Conservation (phyloP, 345 rosid genomes). For the Fremontodendron californicum region DNA sequence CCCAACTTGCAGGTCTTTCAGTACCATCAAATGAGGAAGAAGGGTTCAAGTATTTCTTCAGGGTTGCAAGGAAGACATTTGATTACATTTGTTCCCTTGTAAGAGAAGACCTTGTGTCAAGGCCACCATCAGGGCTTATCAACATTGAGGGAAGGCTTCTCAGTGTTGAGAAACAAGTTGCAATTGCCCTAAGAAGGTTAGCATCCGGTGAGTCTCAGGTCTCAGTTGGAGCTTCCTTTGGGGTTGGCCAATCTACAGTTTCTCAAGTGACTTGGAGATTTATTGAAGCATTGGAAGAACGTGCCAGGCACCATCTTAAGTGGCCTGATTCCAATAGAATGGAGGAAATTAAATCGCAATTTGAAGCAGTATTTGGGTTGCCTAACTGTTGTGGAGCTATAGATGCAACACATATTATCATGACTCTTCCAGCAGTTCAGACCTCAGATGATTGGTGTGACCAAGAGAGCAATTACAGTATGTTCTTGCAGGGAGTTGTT, state of each 20-base stretch:
- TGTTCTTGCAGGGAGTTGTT: slow-evolving; percentile 83
- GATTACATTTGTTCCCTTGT: slow-evolving; percentile 85
- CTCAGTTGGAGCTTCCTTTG: slow-evolving; percentile 83
- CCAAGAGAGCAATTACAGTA: slow-evolving; percentile 79
- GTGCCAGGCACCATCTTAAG: slow-evolving; percentile 76
- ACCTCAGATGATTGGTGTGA: slow-evolving; percentile 97
- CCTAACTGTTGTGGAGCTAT: slow-evolving; percentile 90
- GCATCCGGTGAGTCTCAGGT: slow-evolving; percentile 99
- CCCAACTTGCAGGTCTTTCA: slow-evolving; percentile 32
- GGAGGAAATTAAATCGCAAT: slow-evolving; percentile 62
- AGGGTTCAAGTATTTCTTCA: slow-evolving; percentile 87
- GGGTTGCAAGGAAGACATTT: slow-evolving; percentile 78
- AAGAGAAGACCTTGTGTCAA: slow-evolving; percentile 78
- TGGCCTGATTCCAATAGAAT: slow-evolving; percentile 73
- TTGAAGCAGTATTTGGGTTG: slow-evolving; percentile 61
- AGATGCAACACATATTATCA: slow-evolving; percentile 80
- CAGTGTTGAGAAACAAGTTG: slow-evolving; percentile 96
- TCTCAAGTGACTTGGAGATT: slow-evolving; percentile 99
- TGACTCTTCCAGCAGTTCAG: slow-evolving; percentile 92
- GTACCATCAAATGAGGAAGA: slow-evolving; percentile 64
- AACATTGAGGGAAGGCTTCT: slow-evolving; percentile 97
- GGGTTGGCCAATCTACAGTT: slow-evolving; percentile 97
- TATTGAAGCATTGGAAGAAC: slow-evolving; percentile 92
- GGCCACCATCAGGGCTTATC: slow-evolving; percentile 94
- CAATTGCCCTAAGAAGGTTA: slow-evolving; percentile 77